Conservation (phyloP, 352 stramenopile genomes). For the Phytophthora tentaculata region DNA sequence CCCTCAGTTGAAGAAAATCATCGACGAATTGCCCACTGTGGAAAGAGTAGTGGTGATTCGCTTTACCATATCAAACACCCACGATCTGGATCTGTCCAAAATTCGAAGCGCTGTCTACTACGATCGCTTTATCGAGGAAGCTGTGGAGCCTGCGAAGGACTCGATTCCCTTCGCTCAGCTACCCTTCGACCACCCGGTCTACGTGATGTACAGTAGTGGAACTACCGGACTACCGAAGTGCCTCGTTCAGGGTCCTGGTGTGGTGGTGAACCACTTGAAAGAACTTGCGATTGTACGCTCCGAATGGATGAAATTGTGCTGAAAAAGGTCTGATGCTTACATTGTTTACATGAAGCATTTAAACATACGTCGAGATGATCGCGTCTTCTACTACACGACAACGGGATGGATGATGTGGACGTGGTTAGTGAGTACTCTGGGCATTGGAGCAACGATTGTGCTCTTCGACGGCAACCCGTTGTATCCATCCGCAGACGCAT, state of each 20-base stretch:
- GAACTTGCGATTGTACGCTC: slow-evolving; percentile 72
- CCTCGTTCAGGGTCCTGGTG: slow-evolving; percentile 80
- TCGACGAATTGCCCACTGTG: slow-evolving; percentile 67
- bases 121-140: slow-evolving; percentile 53
- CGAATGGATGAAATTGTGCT: not conserved
- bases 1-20: slow-evolving; percentile 62
- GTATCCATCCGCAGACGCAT: slow-evolving; percentile 54
- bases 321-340: not conserved
- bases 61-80: slow-evolving; percentile 59
- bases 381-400: slow-evolving; percentile 86
- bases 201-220: slow-evolving; percentile 90
- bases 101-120: slow-evolving; percentile 61
- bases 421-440: slow-evolving; percentile 79
- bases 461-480: slow-evolving; percentile 81
- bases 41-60: slow-evolving; percentile 67
- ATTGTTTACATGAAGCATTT: slow-evolving; percentile 48
- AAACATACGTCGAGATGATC: slow-evolving; percentile 66
- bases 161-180: slow-evolving; percentile 73
- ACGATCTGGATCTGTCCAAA: slow-evolving; percentile 70
- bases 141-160: slow-evolving; percentile 21
- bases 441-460: slow-evolving; percentile 75
- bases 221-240: slow-evolving; percentile 90
- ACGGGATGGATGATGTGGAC: slow-evolving; percentile 93
- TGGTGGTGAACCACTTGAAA: slow-evolving; percentile 84
- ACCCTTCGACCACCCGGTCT: slow-evolving; percentile 87